Conservation (phyloP, 805 yeast species). For the Suhomyces sp. region DNA sequence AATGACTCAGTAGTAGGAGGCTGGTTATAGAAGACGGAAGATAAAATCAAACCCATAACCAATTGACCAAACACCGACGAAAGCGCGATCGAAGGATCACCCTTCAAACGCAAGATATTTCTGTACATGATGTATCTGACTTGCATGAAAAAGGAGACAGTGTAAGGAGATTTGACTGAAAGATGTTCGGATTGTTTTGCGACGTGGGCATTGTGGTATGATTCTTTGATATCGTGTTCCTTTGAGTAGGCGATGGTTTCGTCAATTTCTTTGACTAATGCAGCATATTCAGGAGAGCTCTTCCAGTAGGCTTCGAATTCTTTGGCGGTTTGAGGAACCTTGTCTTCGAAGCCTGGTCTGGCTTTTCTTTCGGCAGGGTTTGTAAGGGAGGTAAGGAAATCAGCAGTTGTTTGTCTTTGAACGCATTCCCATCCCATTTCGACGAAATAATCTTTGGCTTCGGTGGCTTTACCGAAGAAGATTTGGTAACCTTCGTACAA, state of each 20-base stretch:
- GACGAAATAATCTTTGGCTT: slow-evolving; percentile 48
- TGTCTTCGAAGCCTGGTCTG: slow-evolving; percentile 40
- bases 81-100: slow-evolving; percentile 48
- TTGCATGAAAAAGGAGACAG: slow-evolving; percentile 52
- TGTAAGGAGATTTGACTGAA: slow-evolving; percentile 50
- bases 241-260: slow-evolving; percentile 6
- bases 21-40: slow-evolving; percentile 58
- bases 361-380: slow-evolving; percentile 50
- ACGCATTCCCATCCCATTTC: slow-evolving; percentile 58
- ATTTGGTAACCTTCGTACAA: slow-evolving; percentile 58
- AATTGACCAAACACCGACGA: slow-evolving; percentile 44
- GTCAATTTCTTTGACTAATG: slow-evolving; percentile 13
- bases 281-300: slow-evolving; percentile 39
- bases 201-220: slow-evolving; percentile 21
- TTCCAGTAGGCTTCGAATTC: slow-evolving; percentile 37
- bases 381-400: slow-evolving; percentile 54
- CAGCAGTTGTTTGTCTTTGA: slow-evolving; percentile 58
- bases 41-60: slow-evolving; percentile 51
- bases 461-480: slow-evolving; percentile 45
- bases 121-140: slow-evolving; percentile 44
- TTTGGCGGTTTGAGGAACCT: slow-evolving; percentile 40
- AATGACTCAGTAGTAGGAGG: slow-evolving; percentile 43
- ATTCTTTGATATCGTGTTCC: slow-evolving; percentile 13
- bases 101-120: slow-evolving; percentile 47
- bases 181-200: slow-evolving; percentile 18